phyloP scores from a whole-genome alignment of 257 asterid genomes.

The Nemophila menziesii region DNA sequence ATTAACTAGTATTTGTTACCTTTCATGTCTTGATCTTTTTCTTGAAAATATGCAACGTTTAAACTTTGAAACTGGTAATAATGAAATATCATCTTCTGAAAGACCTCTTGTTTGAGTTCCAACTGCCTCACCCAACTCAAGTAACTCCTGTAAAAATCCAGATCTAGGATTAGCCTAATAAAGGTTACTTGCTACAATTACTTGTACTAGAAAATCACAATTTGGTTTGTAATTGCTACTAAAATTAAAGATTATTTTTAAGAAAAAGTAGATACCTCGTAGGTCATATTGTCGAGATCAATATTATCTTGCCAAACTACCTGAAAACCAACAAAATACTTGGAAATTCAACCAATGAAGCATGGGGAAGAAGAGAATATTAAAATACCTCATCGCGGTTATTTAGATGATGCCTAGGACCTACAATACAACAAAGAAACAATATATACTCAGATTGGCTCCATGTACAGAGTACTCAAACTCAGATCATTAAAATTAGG shows the following conservation, averaged over 20 bases:
- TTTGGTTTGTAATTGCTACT: not conserved
- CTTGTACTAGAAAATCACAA: not conserved
- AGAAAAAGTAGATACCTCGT: slow-evolving; percentile 38
- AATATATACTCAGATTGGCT: not conserved
- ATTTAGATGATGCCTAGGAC: slow-evolving; percentile 59
- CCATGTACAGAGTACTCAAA: not conserved
- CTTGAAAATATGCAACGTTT: slow-evolving; percentile 82
- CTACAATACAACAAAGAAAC: slow-evolving; percentile 26
- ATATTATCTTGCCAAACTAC: slow-evolving; percentile 59
- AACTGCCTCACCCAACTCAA: slow-evolving; percentile 84
- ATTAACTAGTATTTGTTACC: slow-evolving; percentile 15
- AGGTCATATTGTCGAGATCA: slow-evolving; percentile 72
- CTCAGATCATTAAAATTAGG: not conserved
- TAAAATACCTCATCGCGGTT: slow-evolving; percentile 53
- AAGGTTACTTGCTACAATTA: not conserved
- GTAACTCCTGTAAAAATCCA: slow-evolving; percentile 48
- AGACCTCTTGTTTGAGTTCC: slow-evolving; percentile 87
- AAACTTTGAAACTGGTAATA: slow-evolving; percentile 67
- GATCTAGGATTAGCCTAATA: not conserved
- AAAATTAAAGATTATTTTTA: not conserved
- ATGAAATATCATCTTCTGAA: slow-evolving; percentile 61
- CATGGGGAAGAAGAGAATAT: not conserved
- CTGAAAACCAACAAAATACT: slow-evolving; percentile 21
- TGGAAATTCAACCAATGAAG: not conserved
- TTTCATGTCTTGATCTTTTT: slow-evolving; percentile 53